These are phyloP conservation scores for Domatiomyces globalis DNA, from an alignment of 2,329 filamentous ascomycete genomes.

Conservation along the genomic window DNA sequence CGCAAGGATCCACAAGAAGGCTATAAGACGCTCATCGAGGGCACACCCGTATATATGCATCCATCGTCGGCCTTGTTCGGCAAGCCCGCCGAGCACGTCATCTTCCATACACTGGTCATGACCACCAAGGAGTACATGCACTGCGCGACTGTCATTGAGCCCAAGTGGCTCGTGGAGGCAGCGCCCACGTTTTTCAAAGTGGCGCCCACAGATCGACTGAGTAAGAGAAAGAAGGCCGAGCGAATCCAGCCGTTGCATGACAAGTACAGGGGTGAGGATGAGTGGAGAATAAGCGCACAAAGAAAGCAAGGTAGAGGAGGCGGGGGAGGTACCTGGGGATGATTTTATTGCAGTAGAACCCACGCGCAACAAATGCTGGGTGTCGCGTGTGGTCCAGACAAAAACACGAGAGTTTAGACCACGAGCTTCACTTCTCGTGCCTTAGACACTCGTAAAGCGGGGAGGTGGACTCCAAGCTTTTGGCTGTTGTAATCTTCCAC, in stretches of 20 bases:
- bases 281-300: slow-evolving; percentile 87
- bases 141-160: slow-evolving; percentile 80
- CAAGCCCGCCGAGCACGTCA: slow-evolving; percentile 90
- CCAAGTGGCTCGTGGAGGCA: slow-evolving; percentile 83
- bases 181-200: slow-evolving; percentile 99
- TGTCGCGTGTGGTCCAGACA: too few species aligned
- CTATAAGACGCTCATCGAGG: slow-evolving; percentile 93
- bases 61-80: slow-evolving; percentile 84
- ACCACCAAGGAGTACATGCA: slow-evolving; percentile 93
- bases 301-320: slow-evolving; percentile 69
- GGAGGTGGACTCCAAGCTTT: too few species aligned
- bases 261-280: slow-evolving; percentile 79
- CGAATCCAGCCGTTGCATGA: slow-evolving; percentile 92
- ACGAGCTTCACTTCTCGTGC: too few species aligned
- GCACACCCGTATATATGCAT: slow-evolving; percentile 88
- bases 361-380: too few species aligned
- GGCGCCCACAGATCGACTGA: slow-evolving; percentile 69
- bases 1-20: slow-evolving; percentile 93
- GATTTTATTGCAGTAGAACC: slow-evolving; percentile 6
- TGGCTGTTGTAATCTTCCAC: too few species aligned
- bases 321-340: slow-evolving; percentile 82
- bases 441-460: too few species aligned
- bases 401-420: too few species aligned
- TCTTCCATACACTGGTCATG: slow-evolving; percentile 55
- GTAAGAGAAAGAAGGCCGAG: slow-evolving; percentile 86